Evolutionary conservation across 1,284 basidiomycete species (phyloP).

Genomic region (Moesziomyces sp.): DNA sequence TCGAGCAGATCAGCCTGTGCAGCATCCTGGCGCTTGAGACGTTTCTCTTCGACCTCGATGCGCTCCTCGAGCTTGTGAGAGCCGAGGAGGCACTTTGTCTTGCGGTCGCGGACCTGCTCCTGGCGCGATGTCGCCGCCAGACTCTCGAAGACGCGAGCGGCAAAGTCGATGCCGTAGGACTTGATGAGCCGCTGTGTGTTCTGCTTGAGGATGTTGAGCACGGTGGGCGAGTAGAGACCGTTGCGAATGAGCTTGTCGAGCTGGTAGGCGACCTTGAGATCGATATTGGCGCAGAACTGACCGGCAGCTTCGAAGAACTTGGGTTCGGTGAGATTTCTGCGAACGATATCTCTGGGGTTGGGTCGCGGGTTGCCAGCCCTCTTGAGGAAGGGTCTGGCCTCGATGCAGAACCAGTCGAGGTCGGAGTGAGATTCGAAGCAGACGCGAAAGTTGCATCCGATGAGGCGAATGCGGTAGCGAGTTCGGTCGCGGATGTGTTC

Average conservation of each 20-base stretch:
- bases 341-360: conserved; percentile 7
- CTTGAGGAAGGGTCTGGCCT: conserved; percentile 23
- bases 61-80: conserved; percentile 18
- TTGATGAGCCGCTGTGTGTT: conserved; percentile 18
- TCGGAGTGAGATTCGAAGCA: conserved; percentile 17
- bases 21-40: conserved; percentile 14
- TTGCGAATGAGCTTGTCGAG: conserved; percentile 33
- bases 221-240: conserved; percentile 25
- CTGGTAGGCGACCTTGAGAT: conserved; percentile 29
- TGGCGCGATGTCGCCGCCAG: conserved; percentile 14
- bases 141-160: conserved; percentile 21
- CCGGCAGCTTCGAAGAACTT: conserved; percentile 15
- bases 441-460: conserved; percentile 27
- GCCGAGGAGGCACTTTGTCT: conserved; percentile 21
- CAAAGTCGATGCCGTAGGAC: conserved; percentile 8
- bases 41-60: conserved; percentile 12
- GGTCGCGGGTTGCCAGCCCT: conserved; percentile 23
- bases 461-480: conserved; percentile 14
- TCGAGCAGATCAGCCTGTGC: conserved; percentile 4
- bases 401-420: conserved; percentile 32
- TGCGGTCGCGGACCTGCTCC: conserved; percentile 19
- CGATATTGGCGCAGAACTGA: conserved; percentile 15
- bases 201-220: conserved; percentile 16
- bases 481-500: conserved; percentile 8
- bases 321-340: conserved; percentile 19